These are phyloP conservation scores for Boechera retrofracta DNA, from an alignment of 345 rosid species.

Conservation along the genomic window DNA sequence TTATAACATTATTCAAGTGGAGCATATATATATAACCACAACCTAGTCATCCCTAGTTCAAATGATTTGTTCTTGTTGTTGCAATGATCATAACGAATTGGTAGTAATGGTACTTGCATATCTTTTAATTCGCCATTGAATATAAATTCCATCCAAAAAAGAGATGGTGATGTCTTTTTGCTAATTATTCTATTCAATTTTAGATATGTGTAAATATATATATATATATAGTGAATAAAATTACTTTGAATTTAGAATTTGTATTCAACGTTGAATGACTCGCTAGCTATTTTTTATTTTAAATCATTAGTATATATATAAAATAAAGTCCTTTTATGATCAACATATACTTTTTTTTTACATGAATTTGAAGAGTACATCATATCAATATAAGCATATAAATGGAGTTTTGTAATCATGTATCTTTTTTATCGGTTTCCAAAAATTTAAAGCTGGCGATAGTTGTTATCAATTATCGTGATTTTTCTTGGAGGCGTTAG, in stretches of 20 bases:
- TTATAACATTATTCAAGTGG: constrained; percentile 9
- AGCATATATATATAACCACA: neutral
- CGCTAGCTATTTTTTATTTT: neutral
- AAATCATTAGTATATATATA: neutral
- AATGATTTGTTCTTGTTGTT: constrained; percentile 30
- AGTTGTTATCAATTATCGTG: constrained; percentile 39
- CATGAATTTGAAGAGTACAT: neutral
- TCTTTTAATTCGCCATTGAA: constrained; percentile 1
- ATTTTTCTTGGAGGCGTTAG: constrained; percentile 29
- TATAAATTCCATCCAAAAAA: neutral
- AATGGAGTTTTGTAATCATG: constrained; percentile 31
- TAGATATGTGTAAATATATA: neutral
- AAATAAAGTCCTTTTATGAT: constrained; percentile 3
- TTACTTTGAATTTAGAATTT: neutral
- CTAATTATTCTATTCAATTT: constrained; percentile 4
- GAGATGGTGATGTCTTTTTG: constrained; percentile 8
- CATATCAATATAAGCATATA: constrained; percentile 17
- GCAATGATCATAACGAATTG: constrained; percentile 30
- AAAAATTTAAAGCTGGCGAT: constrained; percentile 41
- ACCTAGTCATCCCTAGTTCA: constrained; percentile 30
- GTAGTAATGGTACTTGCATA: constrained; percentile 29
- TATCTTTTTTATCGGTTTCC: constrained; percentile 31
- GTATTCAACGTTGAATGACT: neutral
- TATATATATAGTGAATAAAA: neutral
- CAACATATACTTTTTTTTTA: neutral